Conservation (phyloP, 108 stramenopile genomes). For the Hondaea fermentalgiana region DNA sequence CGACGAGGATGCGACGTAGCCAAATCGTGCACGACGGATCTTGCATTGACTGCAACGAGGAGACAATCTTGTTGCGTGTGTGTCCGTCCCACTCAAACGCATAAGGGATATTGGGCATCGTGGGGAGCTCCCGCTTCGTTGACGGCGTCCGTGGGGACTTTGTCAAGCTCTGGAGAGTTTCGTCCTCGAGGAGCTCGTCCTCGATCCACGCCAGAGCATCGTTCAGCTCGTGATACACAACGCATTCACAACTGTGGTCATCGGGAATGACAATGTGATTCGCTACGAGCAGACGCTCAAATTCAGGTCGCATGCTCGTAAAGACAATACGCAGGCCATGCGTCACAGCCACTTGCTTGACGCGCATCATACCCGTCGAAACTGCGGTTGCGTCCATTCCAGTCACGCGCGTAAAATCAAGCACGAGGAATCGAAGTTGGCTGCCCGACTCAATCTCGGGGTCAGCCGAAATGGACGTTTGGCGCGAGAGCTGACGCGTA, state of each 20-base stretch:
- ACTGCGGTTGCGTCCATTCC: conserved; percentile 12
- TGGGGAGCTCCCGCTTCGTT: background rate
- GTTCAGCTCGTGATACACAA: background rate
- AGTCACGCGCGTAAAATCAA: conserved; percentile 7
- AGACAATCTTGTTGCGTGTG: background rate
- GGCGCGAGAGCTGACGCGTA: background rate
- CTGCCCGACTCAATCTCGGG: background rate
- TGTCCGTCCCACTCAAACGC: background rate
- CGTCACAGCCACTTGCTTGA: background rate
- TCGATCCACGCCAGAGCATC: background rate
- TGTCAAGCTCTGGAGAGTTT: background rate
- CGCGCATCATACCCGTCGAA: conserved; percentile 4
- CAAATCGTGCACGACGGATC: background rate
- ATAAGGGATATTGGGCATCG: background rate
- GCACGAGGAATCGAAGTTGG: background rate
- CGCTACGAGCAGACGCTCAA: background rate
- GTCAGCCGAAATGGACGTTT: background rate
- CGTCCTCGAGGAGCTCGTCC: background rate
- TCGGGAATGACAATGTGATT: background rate
- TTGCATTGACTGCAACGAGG: background rate
- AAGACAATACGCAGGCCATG: background rate
- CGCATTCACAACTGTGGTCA: background rate
- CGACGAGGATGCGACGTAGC: background rate
- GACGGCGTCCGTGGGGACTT: background rate
- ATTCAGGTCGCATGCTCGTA: background rate